Evolutionary conservation across 352 stramenopile species (phyloP).

Genomic region (Phytophthora rubi): DNA sequence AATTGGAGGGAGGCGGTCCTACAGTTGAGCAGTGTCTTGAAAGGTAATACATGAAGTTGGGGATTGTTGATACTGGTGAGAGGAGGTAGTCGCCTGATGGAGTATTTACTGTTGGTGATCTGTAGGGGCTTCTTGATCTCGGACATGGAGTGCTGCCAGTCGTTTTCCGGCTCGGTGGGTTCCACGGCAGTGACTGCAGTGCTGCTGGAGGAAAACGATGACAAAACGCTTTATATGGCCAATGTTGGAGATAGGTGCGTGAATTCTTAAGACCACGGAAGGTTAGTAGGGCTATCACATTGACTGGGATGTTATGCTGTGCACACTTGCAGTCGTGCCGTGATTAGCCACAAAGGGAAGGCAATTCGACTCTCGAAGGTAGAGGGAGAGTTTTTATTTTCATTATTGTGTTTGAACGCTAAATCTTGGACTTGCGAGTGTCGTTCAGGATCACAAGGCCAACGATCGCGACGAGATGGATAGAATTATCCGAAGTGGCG

Average conservation of each 20-base stretch:
- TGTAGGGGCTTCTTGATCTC: conserved; percentile 74
- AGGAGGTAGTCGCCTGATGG: neutral
- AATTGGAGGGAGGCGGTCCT: conserved; percentile 42
- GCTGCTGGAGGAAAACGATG: conserved; percentile 46
- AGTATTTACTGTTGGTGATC: conserved; percentile 3
- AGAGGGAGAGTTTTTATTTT: neutral
- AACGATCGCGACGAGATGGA: conserved; percentile 59
- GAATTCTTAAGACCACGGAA: neutral
- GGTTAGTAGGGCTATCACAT: neutral
- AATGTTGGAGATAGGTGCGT: conserved; percentile 83
- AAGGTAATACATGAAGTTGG: conserved; percentile 32
- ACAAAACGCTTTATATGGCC: conserved; percentile 57
- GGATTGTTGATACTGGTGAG: neutral
- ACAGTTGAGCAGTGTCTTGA: conserved; percentile 68
- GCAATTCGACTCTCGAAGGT: conserved; percentile 69
- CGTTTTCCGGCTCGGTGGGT: conserved; percentile 50
- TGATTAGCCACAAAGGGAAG: conserved; percentile 60
- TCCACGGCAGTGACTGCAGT: conserved; percentile 70
- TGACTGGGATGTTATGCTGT: conserved; percentile 1
- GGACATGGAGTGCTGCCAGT: conserved; percentile 78
- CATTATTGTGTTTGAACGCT: neutral
- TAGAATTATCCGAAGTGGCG: conserved; percentile 61
- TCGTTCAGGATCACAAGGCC: conserved; percentile 73
- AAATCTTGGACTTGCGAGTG: conserved; percentile 3
- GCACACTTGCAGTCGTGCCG: conserved; percentile 55